These are phyloP conservation scores for Colletotrichum noveboracense DNA, from an alignment of 2,329 filamentous ascomycete genomes.

Conservation along the genomic window DNA sequence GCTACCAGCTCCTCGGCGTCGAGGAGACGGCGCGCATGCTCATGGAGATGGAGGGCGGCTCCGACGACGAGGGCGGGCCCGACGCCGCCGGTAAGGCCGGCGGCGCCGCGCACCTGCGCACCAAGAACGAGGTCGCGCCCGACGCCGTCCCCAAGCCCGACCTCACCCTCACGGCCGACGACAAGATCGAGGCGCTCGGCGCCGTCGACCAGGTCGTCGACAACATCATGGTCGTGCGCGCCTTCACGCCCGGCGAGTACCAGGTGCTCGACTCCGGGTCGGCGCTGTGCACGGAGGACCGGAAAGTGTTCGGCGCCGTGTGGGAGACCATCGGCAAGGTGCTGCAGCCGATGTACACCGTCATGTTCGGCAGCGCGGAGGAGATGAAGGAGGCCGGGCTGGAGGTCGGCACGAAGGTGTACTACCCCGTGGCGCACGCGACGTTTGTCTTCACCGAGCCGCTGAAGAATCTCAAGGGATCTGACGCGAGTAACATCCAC, in stretches of 20 bases:
- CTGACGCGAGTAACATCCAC: slow-evolving; percentile 92
- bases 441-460: slow-evolving; percentile 87
- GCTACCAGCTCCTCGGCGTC: slow-evolving; percentile 75
- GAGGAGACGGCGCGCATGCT: slow-evolving; percentile 85
- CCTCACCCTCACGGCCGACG: slow-evolving; percentile 77
- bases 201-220: slow-evolving; percentile 79
- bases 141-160: slow-evolving; percentile 75
- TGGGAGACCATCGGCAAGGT: slow-evolving; percentile 87
- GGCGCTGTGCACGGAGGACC: slow-evolving; percentile 78
- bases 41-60: slow-evolving; percentile 82
- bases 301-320: slow-evolving; percentile 81
- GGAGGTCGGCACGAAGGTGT: slow-evolving; percentile 73
- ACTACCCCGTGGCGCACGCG: slow-evolving; percentile 80
- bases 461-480: slow-evolving; percentile 80
- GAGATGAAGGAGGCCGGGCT: slow-evolving; percentile 73
- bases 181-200: slow-evolving; percentile 79
- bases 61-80: slow-evolving; percentile 73
- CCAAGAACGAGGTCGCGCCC: slow-evolving; percentile 79
- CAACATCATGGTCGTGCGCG: slow-evolving; percentile 79
- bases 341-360: slow-evolving; percentile 83
- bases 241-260: slow-evolving; percentile 79
- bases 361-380: slow-evolving; percentile 73
- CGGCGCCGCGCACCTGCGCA: slow-evolving; percentile 64
- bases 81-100: slow-evolving; percentile 37
- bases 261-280: slow-evolving; percentile 86